Conservation (phyloP, 2,329 filamentous ascomycete species). For the Trichoderma sp. region DNA sequence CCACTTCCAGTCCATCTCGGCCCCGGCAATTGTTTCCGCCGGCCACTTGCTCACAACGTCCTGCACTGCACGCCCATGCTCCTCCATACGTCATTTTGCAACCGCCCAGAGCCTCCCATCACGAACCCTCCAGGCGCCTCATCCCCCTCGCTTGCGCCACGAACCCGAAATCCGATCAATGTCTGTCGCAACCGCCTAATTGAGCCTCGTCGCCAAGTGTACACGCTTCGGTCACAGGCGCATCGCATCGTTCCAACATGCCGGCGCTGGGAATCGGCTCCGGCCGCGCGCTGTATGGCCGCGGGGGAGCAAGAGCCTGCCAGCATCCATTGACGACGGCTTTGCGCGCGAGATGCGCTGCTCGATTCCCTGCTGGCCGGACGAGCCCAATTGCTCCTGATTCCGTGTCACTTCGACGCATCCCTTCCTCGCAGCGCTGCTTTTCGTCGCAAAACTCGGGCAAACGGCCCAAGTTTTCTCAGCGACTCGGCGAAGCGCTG, state of each 20-base stretch:
- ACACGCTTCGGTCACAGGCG: slow-evolving; percentile 14
- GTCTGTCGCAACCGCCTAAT: slow-evolving; percentile 11
- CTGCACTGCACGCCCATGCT: neutral
- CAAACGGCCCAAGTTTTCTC: slow-evolving; percentile 54
- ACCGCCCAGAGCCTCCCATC: neutral
- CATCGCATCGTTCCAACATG: slow-evolving; percentile 26
- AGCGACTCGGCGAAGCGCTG: slow-evolving; percentile 53
- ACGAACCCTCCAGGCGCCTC: slow-evolving; percentile 1
- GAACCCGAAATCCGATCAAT: slow-evolving; percentile 8
- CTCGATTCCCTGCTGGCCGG: slow-evolving; percentile 31
- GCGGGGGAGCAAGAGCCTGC: slow-evolving; percentile 29
- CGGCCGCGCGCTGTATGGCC: slow-evolving; percentile 38
- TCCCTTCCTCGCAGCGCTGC: slow-evolving; percentile 36
- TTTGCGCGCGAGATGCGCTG: slow-evolving; percentile 38
- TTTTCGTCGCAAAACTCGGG: slow-evolving; percentile 43
- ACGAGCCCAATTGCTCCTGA: slow-evolving; percentile 22
- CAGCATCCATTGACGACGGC: slow-evolving; percentile 37
- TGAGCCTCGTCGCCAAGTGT: slow-evolving; percentile 23
- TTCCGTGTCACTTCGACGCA: slow-evolving; percentile 31
- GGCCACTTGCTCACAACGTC: slow-evolving; percentile 3
- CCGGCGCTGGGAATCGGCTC: slow-evolving; percentile 42
- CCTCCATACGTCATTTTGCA: slow-evolving; percentile 19
- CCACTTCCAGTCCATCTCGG: neutral
- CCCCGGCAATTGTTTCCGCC: slow-evolving; percentile 26
- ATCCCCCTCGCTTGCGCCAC: neutral